Evolutionary conservation across 495 filamentous ascomycete species (phyloP), one percentile per base, ranked within the genome.

Genomic region (Aspergillus sclerotiicarbonarius): DNA sequence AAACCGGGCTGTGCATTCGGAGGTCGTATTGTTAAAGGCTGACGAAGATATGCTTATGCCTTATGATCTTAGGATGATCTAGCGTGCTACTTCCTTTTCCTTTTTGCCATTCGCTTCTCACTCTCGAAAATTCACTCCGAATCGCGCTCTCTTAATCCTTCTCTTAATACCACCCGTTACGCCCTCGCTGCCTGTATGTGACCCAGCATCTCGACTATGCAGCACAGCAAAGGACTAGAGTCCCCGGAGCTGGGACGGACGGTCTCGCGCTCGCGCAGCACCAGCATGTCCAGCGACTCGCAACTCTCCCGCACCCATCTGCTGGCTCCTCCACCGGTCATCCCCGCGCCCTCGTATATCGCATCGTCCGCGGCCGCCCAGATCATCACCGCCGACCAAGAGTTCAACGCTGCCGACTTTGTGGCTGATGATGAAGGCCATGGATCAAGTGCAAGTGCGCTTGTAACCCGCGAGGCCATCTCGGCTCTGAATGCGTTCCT

Each of bases 401-500:
- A 91, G 60, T 85, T 82, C 60, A 86, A 88, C 63, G 76, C 84
- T 53, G 83, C 86, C 45, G 72, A 80, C 53, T 87, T 86, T 66
- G 81, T 87, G 60, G 81, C 88, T 53, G 80, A 86, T 30, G 81
- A 87, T 54, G 82, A 84, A 4, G 81, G 82, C 13, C 80, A 80
- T 51, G 84, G 85, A 55, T 81, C 83, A 15, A 62, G 63, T 33
- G 72, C 74, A 8, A 71, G 67, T 31, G 90, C 89, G n/a, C 70
- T 87, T 52, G 90, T 96, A 25, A 87, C 91, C 47, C 81, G 84
- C 8, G 82, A 79, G 18, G 90, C 94, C 2, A 77, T 99, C 49
- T 80, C 82, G 32, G 82, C 95, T 4, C 80, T 97, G 70, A 99
- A 99, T 69, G 83, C 85, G 53, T 98, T 99, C 71, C 84, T 99